Conservation (phyloP, 768 basidiomycete species). For the Hortiboletus campestris region DNA sequence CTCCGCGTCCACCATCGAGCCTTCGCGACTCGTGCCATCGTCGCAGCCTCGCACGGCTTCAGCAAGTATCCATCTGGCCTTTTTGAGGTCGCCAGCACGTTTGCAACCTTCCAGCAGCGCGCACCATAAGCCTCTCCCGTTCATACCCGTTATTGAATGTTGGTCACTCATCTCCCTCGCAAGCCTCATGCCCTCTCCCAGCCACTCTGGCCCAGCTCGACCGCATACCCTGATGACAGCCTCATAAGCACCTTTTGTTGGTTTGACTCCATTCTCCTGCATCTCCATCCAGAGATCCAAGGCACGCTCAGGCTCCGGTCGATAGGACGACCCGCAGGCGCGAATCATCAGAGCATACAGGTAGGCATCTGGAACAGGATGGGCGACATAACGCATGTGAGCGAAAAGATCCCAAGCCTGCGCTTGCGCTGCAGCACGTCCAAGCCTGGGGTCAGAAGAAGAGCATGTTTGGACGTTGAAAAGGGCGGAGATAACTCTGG, state of each 20-base stretch:
- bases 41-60: constrained; percentile 51
- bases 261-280: constrained; percentile 68
- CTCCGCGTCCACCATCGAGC: constrained; percentile 54
- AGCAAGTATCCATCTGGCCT: constrained; percentile 87
- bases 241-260: constrained; percentile 70
- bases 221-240: constrained; percentile 84
- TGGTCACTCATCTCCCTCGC: constrained; percentile 85
- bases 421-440: constrained; percentile 52
- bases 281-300: constrained; percentile 93
- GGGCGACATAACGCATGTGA: constrained; percentile 95
- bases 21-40: constrained; percentile 19
- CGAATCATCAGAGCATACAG: constrained; percentile 87
- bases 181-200: constrained; percentile 80
- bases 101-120: constrained; percentile 91
- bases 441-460: constrained; percentile 23
- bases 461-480: constrained; percentile 42
- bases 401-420: constrained; percentile 93
- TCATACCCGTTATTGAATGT: constrained; percentile 36
- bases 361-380: constrained; percentile 68
- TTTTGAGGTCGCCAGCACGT: constrained; percentile 75
- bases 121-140: constrained; percentile 65
- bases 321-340: constrained; percentile 64
- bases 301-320: constrained; percentile 84
- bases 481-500: constrained; percentile 58
- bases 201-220: constrained; percentile 60